Evolutionary conservation across 2,329 filamentous ascomycete species (phyloP).

Genomic region (Pseudogymnoascus sp.): DNA sequence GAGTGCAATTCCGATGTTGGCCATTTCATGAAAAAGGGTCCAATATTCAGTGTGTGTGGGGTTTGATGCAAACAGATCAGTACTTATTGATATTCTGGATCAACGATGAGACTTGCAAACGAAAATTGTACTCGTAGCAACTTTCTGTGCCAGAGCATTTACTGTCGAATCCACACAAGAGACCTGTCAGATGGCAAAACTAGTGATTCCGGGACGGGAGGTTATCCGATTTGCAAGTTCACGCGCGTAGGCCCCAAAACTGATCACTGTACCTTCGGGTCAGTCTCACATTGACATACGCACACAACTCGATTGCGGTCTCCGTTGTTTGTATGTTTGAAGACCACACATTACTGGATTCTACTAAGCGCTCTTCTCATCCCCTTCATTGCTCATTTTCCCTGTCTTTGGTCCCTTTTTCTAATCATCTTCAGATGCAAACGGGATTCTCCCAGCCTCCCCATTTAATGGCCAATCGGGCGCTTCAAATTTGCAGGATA

Average conservation of each 20-base stretch:
- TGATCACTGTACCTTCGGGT: neutral
- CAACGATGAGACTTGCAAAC: neutral
- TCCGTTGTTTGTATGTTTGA: neutral
- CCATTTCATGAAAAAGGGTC: neutral
- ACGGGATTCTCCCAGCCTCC: constrained; percentile 4
- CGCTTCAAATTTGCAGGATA: neutral
- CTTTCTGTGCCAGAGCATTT: neutral
- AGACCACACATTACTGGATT: neutral
- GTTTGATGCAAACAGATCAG: neutral
- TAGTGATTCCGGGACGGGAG: constrained; percentile 2
- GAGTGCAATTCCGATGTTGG: neutral
- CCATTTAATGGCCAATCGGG: constrained; percentile 5
- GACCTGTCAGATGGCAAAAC: constrained; percentile 6
- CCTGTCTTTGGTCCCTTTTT: neutral
- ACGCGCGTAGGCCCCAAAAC: neutral
- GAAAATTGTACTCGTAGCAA: neutral
- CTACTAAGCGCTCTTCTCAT: neutral
- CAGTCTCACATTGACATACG: neutral
- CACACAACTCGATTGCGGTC: neutral
- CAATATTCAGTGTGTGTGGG: neutral
- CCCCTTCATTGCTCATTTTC: neutral
- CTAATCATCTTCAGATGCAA: neutral
- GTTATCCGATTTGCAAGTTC: neutral
- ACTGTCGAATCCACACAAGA: constrained; percentile 1
- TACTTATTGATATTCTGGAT: neutral